These are phyloP conservation scores for Colletotrichum simmondsii DNA, from an alignment of 2,329 filamentous ascomycete genomes.

Conservation along the genomic window DNA sequence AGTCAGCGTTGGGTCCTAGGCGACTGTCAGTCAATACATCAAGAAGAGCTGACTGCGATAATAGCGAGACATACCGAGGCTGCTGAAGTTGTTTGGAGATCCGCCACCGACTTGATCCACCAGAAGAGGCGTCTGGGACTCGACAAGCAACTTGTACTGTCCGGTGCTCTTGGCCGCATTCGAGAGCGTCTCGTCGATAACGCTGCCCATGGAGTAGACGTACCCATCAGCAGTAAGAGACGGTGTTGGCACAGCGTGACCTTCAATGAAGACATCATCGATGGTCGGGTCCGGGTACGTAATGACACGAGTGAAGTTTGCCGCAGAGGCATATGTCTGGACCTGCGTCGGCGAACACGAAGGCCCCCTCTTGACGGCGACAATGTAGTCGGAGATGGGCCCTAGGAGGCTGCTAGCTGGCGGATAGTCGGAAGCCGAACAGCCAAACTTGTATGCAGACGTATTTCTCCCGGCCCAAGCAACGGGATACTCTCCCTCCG, in stretches of 20 bases:
- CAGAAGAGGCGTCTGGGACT: conserved; percentile 6
- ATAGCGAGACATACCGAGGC: conserved; percentile 8
- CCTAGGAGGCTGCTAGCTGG: not conserved
- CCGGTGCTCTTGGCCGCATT: not conserved
- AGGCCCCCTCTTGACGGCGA: conserved; percentile 5
- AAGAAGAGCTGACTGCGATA: not conserved
- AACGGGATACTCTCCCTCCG: conserved; percentile 15
- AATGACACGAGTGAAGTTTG: conserved; percentile 23
- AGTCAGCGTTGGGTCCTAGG: conserved; percentile 25
- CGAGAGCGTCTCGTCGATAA: not conserved
- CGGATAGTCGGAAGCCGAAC: conserved; percentile 13
- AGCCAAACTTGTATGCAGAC: conserved; percentile 2
- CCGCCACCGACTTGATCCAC: conserved; percentile 24
- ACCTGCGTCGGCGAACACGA: conserved; percentile 9
- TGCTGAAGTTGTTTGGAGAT: conserved; percentile 29
- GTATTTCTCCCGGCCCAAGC: conserved; percentile 2
- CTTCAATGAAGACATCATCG: conserved; percentile 19
- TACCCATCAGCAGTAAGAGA: conserved; percentile 17
- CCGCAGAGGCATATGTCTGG: conserved; percentile 17
- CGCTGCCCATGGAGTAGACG: conserved; percentile 24
- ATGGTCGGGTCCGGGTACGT: conserved; percentile 28
- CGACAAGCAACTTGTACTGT: conserved; percentile 7
- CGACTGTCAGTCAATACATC: not conserved
- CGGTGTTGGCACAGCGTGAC: conserved; percentile 22
- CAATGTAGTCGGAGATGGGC: not conserved